Evolutionary conservation across 2,329 filamentous ascomycete species (phyloP).

Genomic region (Didymellaceae sp.): DNA sequence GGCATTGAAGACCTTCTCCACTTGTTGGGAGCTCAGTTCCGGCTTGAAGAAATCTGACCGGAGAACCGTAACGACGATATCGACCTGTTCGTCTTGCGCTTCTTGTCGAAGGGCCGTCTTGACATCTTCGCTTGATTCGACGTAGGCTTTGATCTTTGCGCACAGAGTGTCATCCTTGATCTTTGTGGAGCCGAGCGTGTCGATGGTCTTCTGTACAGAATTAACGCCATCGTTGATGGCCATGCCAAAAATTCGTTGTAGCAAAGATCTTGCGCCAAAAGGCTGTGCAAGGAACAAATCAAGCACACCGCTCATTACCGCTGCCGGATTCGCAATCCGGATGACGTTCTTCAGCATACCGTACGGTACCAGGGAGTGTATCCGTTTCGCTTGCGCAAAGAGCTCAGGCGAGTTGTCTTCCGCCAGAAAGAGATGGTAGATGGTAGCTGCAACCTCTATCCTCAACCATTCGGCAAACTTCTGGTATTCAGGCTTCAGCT

Average conservation of each 20-base stretch:
- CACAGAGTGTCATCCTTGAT: slow-evolving; percentile 82
- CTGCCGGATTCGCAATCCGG: slow-evolving; percentile 91
- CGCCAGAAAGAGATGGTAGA: slow-evolving; percentile 96
- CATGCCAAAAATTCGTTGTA: slow-evolving; percentile 93
- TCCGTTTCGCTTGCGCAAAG: slow-evolving; percentile 91
- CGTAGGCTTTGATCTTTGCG: slow-evolving; percentile 81
- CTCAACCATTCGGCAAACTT: slow-evolving; percentile 98
- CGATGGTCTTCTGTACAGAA: slow-evolving; percentile 85
- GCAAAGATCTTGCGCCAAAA: slow-evolving; percentile 84
- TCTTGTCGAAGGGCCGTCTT: slow-evolving; percentile 78
- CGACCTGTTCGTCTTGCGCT: slow-evolving; percentile 74
- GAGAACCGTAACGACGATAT: slow-evolving; percentile 84
- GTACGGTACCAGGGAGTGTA: slow-evolving; percentile 94
- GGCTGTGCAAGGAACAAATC: slow-evolving; percentile 96
- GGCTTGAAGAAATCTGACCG: slow-evolving; percentile 79
- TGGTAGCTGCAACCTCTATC: slow-evolving; percentile 94
- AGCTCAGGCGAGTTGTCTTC: slow-evolving; percentile 98
- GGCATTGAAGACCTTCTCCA: slow-evolving; percentile 87
- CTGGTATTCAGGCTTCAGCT: slow-evolving; percentile 92
- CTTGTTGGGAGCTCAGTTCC: slow-evolving; percentile 74
- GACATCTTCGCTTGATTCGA: slow-evolving; percentile 73
- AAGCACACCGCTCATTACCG: slow-evolving; percentile 94
- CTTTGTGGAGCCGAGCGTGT: slow-evolving; percentile 71
- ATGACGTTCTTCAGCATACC: slow-evolving; percentile 95
- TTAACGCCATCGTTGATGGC: slow-evolving; percentile 90